Evolutionary conservation across 1,284 basidiomycete genomes (phyloP).

Genomic region (Fistulinella cinereoalba): DNA sequence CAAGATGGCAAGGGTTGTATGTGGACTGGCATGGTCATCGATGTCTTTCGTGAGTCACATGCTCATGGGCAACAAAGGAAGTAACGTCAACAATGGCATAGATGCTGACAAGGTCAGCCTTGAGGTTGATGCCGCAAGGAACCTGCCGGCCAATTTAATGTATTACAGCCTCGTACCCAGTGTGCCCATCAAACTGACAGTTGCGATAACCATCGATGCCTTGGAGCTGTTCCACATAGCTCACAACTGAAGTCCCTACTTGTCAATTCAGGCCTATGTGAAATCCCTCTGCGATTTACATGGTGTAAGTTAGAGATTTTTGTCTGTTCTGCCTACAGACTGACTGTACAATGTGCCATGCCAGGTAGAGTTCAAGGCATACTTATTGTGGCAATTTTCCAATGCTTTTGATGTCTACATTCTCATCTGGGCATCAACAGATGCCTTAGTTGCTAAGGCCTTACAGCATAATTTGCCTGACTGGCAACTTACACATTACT

Average conservation of each 20-base stretch:
- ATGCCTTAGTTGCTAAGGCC: background rate
- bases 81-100: background rate
- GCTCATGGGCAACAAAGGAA: background rate
- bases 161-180: background rate
- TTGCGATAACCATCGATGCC: background rate
- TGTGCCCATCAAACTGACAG: background rate
- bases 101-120: background rate
- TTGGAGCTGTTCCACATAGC: background rate
- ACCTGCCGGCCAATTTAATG: background rate
- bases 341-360: background rate
- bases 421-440: background rate
- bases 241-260: background rate
- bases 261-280: background rate
- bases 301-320: background rate
- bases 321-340: background rate
- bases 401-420: background rate
- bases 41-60: background rate
- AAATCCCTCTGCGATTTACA: background rate
- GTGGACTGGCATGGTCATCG: background rate
- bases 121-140: background rate
- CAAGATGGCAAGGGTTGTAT: background rate
- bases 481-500: background rate
- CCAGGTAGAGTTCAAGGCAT: background rate
- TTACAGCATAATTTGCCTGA: background rate
- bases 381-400: background rate